These are phyloP conservation scores for Boletus edulis DNA, from an alignment of 768 basidiomycete genomes.

Conservation along the genomic window DNA sequence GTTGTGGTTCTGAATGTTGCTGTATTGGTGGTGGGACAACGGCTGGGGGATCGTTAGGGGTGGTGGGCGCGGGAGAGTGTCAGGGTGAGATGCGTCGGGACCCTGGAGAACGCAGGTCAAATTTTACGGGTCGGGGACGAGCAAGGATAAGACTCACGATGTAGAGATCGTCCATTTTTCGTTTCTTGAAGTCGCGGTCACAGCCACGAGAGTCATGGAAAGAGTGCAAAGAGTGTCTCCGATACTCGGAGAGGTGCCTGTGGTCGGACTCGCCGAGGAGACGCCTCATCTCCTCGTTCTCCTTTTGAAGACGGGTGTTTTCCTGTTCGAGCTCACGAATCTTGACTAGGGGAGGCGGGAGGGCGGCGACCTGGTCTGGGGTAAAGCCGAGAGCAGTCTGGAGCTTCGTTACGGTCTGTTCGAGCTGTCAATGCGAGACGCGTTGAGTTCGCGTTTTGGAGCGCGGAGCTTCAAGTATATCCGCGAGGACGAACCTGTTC, in stretches of 20 bases:
- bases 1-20: conserved; percentile 37
- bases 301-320: conserved; percentile 64
- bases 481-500: conserved; percentile 56
- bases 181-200: conserved; percentile 61
- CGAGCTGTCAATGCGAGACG: conserved; percentile 48
- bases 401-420: conserved; percentile 82
- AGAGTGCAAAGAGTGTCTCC: conserved; percentile 44
- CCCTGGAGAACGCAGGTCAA: conserved; percentile 32
- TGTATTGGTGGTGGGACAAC: conserved; percentile 48
- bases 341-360: conserved; percentile 70
- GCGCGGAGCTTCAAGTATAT: conserved; percentile 1
- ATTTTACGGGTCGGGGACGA: background rate
- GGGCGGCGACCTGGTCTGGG: conserved; percentile 69
- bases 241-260: conserved; percentile 41
- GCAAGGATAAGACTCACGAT: conserved; percentile 35
- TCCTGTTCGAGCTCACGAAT: conserved; percentile 85
- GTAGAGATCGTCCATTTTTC: conserved; percentile 61
- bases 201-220: conserved; percentile 49
- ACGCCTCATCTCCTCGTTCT: conserved; percentile 73
- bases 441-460: conserved; percentile 1
- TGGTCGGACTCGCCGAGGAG: conserved; percentile 51
- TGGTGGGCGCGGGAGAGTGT: conserved; percentile 41
- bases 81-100: conserved; percentile 43
- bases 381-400: conserved; percentile 72
- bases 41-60: conserved; percentile 64